phyloP scores from a whole-genome alignment of 306 rosid genomes.

The Ochetophila trinervis region DNA sequence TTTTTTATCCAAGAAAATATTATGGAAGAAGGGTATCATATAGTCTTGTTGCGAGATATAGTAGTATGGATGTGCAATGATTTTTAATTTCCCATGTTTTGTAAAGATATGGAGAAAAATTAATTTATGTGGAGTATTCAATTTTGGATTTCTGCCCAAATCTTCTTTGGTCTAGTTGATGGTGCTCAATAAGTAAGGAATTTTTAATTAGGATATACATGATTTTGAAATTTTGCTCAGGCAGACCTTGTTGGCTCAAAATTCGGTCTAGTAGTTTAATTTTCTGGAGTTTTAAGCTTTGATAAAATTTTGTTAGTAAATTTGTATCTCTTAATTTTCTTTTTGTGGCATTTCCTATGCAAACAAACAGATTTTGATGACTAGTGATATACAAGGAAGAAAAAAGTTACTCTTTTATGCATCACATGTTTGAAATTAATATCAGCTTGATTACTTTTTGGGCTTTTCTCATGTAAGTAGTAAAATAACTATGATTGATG shows the following conservation, averaged over 20 bases:
- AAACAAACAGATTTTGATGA: constrained; percentile 17
- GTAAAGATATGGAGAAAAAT: constrained; percentile 14
- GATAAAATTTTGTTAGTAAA: neutral
- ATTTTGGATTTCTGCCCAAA: no score
- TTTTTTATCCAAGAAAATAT: neutral
- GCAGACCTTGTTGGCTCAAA: no score
- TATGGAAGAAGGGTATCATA: neutral
- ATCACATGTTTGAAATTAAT: neutral
- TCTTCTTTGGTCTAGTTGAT: no score
- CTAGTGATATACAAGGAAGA: neutral
- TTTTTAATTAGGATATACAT: no score
- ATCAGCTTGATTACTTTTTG: no score
- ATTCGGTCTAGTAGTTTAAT: neutral
- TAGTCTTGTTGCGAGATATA: neutral
- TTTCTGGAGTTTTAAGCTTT: neutral
- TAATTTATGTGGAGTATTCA: no score
- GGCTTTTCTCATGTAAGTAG: neutral
- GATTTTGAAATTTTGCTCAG: no score
- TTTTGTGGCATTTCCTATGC: neutral
- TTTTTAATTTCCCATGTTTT: constrained; percentile 8
- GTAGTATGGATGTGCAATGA: constrained; percentile 4
- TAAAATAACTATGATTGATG: neutral
- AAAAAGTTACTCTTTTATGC: neutral
- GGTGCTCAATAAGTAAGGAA: no score
- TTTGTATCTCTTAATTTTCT: neutral